These are phyloP conservation scores for Fraxinus ornus DNA, from an alignment of 305 asterid genomes.

Conservation along the genomic window DNA sequence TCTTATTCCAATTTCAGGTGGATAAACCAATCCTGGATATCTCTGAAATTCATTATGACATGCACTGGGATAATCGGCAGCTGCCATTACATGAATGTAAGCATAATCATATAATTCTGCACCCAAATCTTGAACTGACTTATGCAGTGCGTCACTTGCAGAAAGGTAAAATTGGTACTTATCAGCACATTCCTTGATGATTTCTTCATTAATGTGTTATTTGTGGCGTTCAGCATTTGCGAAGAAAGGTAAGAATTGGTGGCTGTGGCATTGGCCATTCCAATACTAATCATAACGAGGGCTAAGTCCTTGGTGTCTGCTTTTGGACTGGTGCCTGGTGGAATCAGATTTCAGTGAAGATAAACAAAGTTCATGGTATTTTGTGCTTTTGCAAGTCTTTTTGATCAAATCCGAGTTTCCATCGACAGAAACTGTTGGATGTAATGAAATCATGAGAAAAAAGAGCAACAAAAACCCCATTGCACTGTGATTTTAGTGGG, in stretches of 20 bases:
- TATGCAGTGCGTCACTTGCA: slow-evolving; percentile 41
- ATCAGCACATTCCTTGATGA: slow-evolving; percentile 50
- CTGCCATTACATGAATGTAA: slow-evolving; percentile 80
- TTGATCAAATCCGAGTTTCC: slow-evolving; percentile 42
- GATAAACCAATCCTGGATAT: slow-evolving; percentile 48
- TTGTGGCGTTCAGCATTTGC: slow-evolving; percentile 21
- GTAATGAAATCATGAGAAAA: slow-evolving; percentile 23
- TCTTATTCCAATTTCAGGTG: slow-evolving; percentile 52
- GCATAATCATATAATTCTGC: slow-evolving; percentile 65
- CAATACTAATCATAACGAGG: slow-evolving; percentile 48
- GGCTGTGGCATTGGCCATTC: slow-evolving; percentile 62
- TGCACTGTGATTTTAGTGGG: neutral
- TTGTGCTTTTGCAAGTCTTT: no score
- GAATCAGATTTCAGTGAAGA: no score
- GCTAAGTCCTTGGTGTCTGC: slow-evolving; percentile 68
- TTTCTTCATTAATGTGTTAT: slow-evolving; percentile 38
- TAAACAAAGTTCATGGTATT: no score
- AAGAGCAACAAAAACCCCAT: slow-evolving; percentile 25
- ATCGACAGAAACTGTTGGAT: slow-evolving; percentile 11
- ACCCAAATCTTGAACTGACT: slow-evolving; percentile 50
- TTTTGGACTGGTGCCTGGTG: no score
- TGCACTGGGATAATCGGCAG: slow-evolving; percentile 72
- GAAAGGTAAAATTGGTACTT: no score
- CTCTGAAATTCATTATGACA: slow-evolving; percentile 59
- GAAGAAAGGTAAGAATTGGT: slow-evolving; percentile 57